Conservation (phyloP, 331 rosid species). For the Telfairia occidentalis region DNA sequence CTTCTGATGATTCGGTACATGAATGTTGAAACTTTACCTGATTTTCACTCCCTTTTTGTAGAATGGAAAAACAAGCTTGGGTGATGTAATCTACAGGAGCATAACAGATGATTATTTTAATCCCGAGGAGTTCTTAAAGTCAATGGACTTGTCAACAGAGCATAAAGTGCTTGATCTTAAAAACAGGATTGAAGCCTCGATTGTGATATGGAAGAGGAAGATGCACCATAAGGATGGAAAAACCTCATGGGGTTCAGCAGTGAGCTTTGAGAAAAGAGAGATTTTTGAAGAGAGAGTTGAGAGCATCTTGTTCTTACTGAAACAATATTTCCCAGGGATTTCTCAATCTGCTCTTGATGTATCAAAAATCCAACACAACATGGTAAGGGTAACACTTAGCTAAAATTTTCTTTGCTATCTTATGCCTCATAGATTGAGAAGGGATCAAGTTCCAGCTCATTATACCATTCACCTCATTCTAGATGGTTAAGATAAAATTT, state of each 20-base stretch:
- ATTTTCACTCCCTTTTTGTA: conserved; percentile 16
- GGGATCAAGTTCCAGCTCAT: not conserved
- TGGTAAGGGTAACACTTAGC: conserved; percentile 26
- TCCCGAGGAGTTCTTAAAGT: conserved; percentile 36
- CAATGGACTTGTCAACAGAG: conserved; percentile 48
- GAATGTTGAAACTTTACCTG: conserved; percentile 7
- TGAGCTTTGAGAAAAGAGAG: conserved; percentile 85
- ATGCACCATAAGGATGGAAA: conserved; percentile 69
- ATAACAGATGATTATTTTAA: conserved; percentile 55
- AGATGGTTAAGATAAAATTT: not conserved
- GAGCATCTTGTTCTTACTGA: conserved; percentile 56
- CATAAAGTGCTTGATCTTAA: conserved; percentile 71
- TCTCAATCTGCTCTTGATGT: conserved; percentile 89
- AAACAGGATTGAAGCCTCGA: conserved; percentile 78
- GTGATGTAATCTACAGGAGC: conserved; percentile 54
- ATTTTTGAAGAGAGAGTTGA: conserved; percentile 85
- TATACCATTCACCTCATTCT: not conserved
- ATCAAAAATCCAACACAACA: conserved; percentile 70
- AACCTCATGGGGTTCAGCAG: conserved; percentile 71
- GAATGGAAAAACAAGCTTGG: conserved; percentile 85
- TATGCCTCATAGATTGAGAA: not conserved
- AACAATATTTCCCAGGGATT: conserved; percentile 76
- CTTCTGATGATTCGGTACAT: not conserved
- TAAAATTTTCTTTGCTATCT: not conserved
- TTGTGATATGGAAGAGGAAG: conserved; percentile 88